Percentiles rank a stretch among this genome's conserved stretches.
Conservation (phyloP, 2,329 filamentous ascomycete species). For the Onygenales sp. region DNA sequence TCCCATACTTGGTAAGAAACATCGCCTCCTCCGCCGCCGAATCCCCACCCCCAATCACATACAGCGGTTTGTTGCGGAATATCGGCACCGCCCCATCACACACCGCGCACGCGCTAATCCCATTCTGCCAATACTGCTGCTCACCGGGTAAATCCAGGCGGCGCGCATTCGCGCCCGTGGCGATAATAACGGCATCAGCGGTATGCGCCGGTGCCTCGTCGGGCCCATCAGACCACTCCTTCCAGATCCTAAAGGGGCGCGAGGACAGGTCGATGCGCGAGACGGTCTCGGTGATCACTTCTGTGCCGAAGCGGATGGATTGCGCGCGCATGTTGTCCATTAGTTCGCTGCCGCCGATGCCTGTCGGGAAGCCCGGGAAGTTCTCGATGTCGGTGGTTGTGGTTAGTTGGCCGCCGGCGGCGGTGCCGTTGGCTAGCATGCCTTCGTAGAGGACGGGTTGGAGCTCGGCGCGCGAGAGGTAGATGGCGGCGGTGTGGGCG, state of each 20-base stretch:
- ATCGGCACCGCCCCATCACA: conserved; percentile 96
- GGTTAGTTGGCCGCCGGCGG: conserved; percentile 90
- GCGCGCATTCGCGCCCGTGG: conserved; percentile 86
- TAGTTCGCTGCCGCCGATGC: conserved; percentile 75
- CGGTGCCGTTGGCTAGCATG: conserved; percentile 94
- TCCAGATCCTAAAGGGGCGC: conserved; percentile 86
- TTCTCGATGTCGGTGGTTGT: conserved; percentile 99
- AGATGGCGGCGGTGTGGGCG: conserved; percentile 94
- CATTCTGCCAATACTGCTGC: conserved; percentile 94
- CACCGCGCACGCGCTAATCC: conserved; percentile 91
- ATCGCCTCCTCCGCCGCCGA: conserved; percentile 95
- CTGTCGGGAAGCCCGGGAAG: conserved; percentile 87
- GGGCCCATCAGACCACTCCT: conserved; percentile 69
- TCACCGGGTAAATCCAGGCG: conserved; percentile 77
- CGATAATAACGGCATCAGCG: conserved; percentile 85
- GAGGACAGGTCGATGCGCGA: conserved; percentile 73
- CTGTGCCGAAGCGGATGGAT: conserved; percentile 83
- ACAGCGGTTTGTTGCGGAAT: conserved; percentile 90
- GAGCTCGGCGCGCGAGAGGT: conserved; percentile 87
- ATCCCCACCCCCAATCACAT: conserved; percentile 94
- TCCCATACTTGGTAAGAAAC: conserved; percentile 95
- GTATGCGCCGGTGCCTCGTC: conserved; percentile 67
- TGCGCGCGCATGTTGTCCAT: conserved; percentile 96
- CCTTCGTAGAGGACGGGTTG: conserved; percentile 95
- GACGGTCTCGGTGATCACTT: conserved; percentile 89